Conservation (phyloP, 345 rosid species). For the Populus euphratica region DNA sequence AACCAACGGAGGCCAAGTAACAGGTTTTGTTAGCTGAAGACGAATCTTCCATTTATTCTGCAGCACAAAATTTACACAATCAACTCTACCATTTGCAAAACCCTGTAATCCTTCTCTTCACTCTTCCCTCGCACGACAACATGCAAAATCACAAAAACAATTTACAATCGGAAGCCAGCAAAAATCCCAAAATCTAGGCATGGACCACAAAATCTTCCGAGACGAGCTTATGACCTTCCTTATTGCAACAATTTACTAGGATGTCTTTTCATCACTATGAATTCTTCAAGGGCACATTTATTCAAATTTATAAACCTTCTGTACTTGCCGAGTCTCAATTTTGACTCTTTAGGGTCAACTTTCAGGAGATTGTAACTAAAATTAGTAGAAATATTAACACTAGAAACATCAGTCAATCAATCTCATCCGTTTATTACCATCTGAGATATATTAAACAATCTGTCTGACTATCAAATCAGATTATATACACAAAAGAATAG, state of each 20-base stretch:
- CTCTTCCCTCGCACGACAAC: background rate
- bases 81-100: background rate
- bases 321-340: background rate
- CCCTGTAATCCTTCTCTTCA: slow-evolving; percentile 5
- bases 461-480: background rate
- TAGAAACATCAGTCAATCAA: background rate
- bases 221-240: background rate
- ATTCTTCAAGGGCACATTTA: background rate
- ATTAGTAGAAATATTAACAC: background rate
- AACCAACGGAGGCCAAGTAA: slow-evolving; percentile 96
- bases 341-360: background rate
- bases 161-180: background rate
- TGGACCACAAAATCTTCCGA: background rate
- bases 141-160: background rate
- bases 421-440: background rate
- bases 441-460: background rate
- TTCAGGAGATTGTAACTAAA: background rate
- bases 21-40: slow-evolving; percentile 93
- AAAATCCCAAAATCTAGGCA: background rate
- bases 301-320: background rate
- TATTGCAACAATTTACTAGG: background rate
- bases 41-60: slow-evolving; percentile 99
- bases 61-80: slow-evolving; percentile 14
- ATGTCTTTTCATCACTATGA: background rate
- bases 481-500: background rate